Base-by-base conservation (phyloP, 306 rosid species). In the Potentilla sterilis region DNA sequence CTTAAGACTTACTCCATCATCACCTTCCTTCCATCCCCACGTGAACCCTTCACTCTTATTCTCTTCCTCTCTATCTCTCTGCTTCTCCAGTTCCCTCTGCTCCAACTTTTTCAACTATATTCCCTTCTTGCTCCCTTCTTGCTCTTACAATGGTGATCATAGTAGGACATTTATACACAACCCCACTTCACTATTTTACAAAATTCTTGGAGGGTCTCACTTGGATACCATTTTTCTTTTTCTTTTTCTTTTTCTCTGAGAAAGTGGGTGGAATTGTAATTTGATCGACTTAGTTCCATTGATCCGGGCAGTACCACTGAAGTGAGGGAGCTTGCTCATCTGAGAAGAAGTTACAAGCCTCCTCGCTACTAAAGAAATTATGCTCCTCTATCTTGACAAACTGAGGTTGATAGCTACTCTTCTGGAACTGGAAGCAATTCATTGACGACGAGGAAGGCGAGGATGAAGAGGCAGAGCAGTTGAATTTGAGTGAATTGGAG, bases 251-350 rank as follows among this genome's bases (percentile, higher is more conserved):
- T 42, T 61, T 32, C 40, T 37, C 2, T 22, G 67, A 54, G 32
- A 43, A 57, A 28, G 15, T 41, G 48, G n/a, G 12, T 70, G 3
- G 38, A 21, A 7, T 38, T 69, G 28, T 2, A 44, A 13, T 40
- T 35, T 28, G 37, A 32, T 37, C 40, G 3, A 37, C 13, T 64
- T 68, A 89, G 72, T 74, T 87, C 97, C 97, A 91, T 48, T 85
- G 91, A 13, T 91, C 96, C 0, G 87, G 69, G 78, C 84, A 84
- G 85, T 87, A 92, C 99, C 99, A 95, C 35, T 73, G 98, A 69
- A 95, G 87, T 5, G 90, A 89, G 0, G 99, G 99, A 52, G 99
- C 75, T 83, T 90, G 99, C 47, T 92, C 99, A 34, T 92, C 99
- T 0, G 97, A 81, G 80, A 95, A 95, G 89, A 95, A 92, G 81